phyloP scores from a whole-genome alignment of 2,329 filamentous ascomycete species.

The Pseudogymnoascus sp. region DNA sequence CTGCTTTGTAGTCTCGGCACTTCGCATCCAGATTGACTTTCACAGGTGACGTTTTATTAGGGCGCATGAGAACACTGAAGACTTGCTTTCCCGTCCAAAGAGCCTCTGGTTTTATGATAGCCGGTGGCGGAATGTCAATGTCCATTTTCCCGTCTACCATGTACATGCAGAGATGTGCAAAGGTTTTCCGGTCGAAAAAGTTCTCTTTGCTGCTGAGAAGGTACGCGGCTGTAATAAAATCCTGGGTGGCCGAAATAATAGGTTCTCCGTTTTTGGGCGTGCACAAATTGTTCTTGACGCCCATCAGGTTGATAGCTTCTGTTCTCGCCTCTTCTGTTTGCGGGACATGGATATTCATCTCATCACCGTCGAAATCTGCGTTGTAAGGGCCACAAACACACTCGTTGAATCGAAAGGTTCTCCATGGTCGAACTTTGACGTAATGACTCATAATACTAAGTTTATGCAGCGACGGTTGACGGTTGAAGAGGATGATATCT shows the following conservation, averaged over 20 bases:
- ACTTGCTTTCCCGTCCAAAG: constrained; percentile 97
- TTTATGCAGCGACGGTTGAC: constrained; percentile 95
- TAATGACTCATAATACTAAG: constrained; percentile 96
- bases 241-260: constrained; percentile 97
- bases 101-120: constrained; percentile 74
- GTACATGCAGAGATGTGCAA: constrained; percentile 82
- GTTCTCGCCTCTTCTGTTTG: constrained; percentile 95
- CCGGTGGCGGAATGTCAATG: constrained; percentile 78
- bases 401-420: constrained; percentile 93
- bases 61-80: constrained; percentile 84
- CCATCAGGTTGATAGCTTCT: constrained; percentile 94
- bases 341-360: constrained; percentile 98
- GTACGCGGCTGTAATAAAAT: constrained; percentile 96
- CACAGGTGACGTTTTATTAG: constrained; percentile 75
- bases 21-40: constrained; percentile 89
- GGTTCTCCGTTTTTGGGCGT: constrained; percentile 97
- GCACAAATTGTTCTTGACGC: constrained; percentile 89
- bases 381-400: constrained; percentile 98
- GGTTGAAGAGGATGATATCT: constrained; percentile 95
- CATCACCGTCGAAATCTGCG: constrained; percentile 96
- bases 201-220: constrained; percentile 84
- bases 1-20: constrained; percentile 70
- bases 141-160: constrained; percentile 78
- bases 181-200: constrained; percentile 83
- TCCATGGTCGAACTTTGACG: constrained; percentile 87